Percentiles rank a stretch among this genome's conserved stretches.
These are phyloP conservation scores for Bimuria novae-zelandiae DNA, from an alignment of 2,329 filamentous ascomycete species.

Conservation along the genomic window DNA sequence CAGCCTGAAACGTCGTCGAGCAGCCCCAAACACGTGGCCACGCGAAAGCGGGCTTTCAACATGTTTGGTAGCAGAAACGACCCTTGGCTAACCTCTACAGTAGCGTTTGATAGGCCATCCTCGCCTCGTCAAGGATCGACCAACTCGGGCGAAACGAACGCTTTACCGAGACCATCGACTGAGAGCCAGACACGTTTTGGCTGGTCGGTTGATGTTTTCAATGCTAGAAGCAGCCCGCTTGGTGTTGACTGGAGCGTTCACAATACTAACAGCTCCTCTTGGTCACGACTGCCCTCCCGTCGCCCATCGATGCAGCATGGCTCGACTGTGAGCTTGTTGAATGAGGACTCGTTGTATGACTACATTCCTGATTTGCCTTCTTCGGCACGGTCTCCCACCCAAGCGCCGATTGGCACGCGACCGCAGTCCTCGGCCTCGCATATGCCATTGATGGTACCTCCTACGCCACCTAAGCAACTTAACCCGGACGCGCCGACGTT, in stretches of 20 bases:
- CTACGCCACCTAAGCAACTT: constrained; percentile 61
- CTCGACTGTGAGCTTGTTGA: constrained; percentile 66
- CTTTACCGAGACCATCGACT: constrained; percentile 44
- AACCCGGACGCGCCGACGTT: constrained; percentile 92
- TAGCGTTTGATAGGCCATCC: constrained; percentile 46
- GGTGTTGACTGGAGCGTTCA: constrained; percentile 49
- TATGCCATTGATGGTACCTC: constrained; percentile 43
- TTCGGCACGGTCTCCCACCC: constrained; percentile 57
- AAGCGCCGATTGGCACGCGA: constrained; percentile 78
- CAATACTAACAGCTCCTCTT: constrained; percentile 53
- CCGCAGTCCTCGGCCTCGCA: constrained; percentile 63
- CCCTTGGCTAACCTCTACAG: constrained; percentile 52
- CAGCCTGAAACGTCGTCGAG: constrained; percentile 37
- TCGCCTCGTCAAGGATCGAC: constrained; percentile 70
- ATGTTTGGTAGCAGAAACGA: constrained; percentile 59
- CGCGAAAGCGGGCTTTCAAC: constrained; percentile 54
- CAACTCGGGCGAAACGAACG: constrained; percentile 55
- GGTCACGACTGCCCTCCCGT: constrained; percentile 77
- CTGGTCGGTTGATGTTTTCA: constrained; percentile 45
- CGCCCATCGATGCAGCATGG: constrained; percentile 80
- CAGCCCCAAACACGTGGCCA: constrained; percentile 45
- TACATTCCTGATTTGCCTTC: constrained; percentile 57
- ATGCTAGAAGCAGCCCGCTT: constrained; percentile 47
- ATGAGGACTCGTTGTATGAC: constrained; percentile 55
- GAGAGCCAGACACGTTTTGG: constrained; percentile 47